Conservation (phyloP, 352 stramenopile species). For the Phytophthora vignae region DNA sequence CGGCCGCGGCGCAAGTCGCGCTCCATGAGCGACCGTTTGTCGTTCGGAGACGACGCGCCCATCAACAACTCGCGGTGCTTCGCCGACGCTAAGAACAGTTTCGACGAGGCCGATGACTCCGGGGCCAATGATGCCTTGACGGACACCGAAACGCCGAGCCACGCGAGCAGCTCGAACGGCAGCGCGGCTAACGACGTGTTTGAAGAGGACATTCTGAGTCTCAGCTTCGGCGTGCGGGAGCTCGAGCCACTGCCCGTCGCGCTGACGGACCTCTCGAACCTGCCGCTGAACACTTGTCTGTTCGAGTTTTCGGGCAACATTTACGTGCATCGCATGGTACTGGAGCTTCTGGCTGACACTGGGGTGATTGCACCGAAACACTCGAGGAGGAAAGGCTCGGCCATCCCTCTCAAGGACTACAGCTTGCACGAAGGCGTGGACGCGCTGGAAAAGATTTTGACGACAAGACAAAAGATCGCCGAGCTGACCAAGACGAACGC, state of each 20-base stretch:
- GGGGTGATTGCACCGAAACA: constrained; percentile 73
- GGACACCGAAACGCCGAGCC: constrained; percentile 29
- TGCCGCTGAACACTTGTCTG: constrained; percentile 85
- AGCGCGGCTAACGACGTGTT: constrained; percentile 18
- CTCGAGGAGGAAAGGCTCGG: constrained; percentile 76
- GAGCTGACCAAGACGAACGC: constrained; percentile 53
- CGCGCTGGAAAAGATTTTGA: constrained; percentile 64
- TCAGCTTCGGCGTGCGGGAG: constrained; percentile 73
- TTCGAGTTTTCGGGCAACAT: constrained; percentile 76
- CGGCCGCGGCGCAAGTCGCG: constrained; percentile 60
- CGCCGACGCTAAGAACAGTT: constrained; percentile 40
- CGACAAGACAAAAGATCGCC: constrained; percentile 57
- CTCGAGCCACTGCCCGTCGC: constrained; percentile 71
- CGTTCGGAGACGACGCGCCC: constrained; percentile 54
- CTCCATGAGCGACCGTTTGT: constrained; percentile 45
- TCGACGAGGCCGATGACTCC: constrained; percentile 42
- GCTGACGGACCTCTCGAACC: constrained; percentile 67
- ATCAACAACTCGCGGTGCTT: constrained; percentile 57
- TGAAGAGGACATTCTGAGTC: constrained; percentile 67
- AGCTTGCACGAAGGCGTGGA: constrained; percentile 78
- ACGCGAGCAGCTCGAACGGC: constrained; percentile 11
- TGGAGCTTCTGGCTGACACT: constrained; percentile 72
- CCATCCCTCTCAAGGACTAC: constrained; percentile 85
- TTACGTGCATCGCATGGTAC: constrained; percentile 76
- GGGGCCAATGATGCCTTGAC: constrained; percentile 36